These are phyloP conservation scores for Carex arenaria DNA, from an alignment of 202 grass and related monocot genomes.

Conservation along the genomic window DNA sequence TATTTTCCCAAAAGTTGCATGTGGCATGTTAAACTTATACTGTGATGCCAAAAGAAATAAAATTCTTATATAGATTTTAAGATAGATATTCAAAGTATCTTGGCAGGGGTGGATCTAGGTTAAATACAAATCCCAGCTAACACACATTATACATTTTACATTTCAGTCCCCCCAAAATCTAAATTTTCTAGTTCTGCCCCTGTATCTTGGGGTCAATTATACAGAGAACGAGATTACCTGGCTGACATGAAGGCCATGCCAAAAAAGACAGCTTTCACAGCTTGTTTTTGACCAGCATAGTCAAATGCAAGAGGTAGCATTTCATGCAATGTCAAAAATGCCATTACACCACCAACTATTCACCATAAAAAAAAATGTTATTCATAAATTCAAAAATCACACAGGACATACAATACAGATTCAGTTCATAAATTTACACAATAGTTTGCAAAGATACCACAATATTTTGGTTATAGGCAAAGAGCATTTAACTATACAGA, in stretches of 20 bases:
- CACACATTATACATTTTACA: too few species aligned
- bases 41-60: not conserved
- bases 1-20: not conserved
- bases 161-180: too few species aligned
- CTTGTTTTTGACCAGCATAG: slow-evolving; percentile 93
- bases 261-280: slow-evolving; percentile 93
- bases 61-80: not conserved
- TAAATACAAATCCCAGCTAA: too few species aligned
- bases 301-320: slow-evolving; percentile 97
- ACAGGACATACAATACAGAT: not conserved
- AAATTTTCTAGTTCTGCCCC: too few species aligned
- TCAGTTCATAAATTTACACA: slow-evolving; percentile 1
- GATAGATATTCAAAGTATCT: slow-evolving; percentile 10
- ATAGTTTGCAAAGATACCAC: not conserved
- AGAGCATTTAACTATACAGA: not conserved
- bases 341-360: slow-evolving; percentile 97
- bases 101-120: too few species aligned
- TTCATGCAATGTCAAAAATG: slow-evolving; percentile 97
- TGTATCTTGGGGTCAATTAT: not conserved
- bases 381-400: not conserved
- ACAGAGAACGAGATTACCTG: slow-evolving; percentile 42
- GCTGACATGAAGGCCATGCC: slow-evolving; percentile 99
- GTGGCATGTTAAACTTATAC: not conserved
- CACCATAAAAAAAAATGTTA: not conserved
- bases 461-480: not conserved